phyloP scores from a whole-genome alignment of 371 early-diverging fungal genomes.

The Mucor indicus region DNA sequence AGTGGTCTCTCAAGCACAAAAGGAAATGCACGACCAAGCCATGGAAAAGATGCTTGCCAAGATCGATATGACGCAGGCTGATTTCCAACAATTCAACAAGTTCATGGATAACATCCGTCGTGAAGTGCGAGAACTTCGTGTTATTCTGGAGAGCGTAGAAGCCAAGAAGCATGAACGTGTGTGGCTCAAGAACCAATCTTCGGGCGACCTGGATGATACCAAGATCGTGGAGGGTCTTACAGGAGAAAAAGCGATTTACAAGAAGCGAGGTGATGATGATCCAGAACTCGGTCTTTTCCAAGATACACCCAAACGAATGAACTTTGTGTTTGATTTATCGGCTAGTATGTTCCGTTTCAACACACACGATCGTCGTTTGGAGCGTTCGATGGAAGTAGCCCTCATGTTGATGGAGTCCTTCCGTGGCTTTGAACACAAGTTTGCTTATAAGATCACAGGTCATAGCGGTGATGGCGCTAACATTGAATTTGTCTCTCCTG shows the following conservation, averaged over 20 bases:
- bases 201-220: constrained; percentile 83
- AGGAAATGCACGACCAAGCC: constrained; percentile 66
- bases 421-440: constrained; percentile 81
- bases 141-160: constrained; percentile 73
- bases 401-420: constrained; percentile 85
- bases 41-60: constrained; percentile 63
- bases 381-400: constrained; percentile 70
- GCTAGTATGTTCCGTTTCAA: constrained; percentile 81
- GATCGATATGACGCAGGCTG: constrained; percentile 71
- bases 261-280: constrained; percentile 77
- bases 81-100: constrained; percentile 57
- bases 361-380: constrained; percentile 67
- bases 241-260: constrained; percentile 79
- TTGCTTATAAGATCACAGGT: constrained; percentile 72
- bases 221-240: constrained; percentile 78
- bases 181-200: constrained; percentile 79
- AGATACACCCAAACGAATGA: constrained; percentile 76
- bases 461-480: constrained; percentile 81
- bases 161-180: constrained; percentile 82
- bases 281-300: constrained; percentile 66
- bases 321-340: constrained; percentile 78
- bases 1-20: constrained; percentile 58
- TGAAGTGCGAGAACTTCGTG: constrained; percentile 76
- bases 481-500: constrained; percentile 68
- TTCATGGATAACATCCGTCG: constrained; percentile 64